Conservation (phyloP, 768 basidiomycete species). For the Agaricus sinodeliciosus region DNA sequence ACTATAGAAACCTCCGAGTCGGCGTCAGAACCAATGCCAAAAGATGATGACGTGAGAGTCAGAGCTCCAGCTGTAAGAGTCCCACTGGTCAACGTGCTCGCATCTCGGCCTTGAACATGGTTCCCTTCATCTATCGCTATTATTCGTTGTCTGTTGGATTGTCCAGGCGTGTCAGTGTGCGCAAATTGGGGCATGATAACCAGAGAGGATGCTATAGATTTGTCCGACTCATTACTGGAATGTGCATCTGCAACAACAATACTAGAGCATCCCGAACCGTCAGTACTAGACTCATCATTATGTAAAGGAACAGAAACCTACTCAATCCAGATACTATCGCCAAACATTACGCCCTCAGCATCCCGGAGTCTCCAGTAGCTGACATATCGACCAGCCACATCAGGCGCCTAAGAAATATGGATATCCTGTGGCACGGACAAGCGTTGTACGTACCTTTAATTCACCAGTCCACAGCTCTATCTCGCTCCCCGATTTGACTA, state of each 20-base stretch:
- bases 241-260: constrained; percentile 60
- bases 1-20: constrained; percentile 50
- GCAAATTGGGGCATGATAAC: constrained; percentile 53
- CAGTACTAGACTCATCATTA: background rate
- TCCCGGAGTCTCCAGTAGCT: constrained; percentile 73
- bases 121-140: constrained; percentile 15
- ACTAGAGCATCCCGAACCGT: constrained; percentile 25
- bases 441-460: constrained; percentile 48
- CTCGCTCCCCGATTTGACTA: constrained; percentile 47
- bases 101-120: constrained; percentile 16
- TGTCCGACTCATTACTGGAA: constrained; percentile 26
- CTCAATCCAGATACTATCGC: constrained; percentile 77
- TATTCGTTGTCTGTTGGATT: background rate
- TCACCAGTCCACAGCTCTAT: constrained; percentile 68
- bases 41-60: constrained; percentile 14
- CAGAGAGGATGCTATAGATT: constrained; percentile 60
- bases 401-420: constrained; percentile 50
- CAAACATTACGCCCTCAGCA: constrained; percentile 53
- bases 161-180: constrained; percentile 14
- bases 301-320: constrained; percentile 28
- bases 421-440: background rate
- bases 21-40: constrained; percentile 14
- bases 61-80: constrained; percentile 13
- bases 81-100: constrained; percentile 9
- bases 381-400: constrained; percentile 62